phyloP scores from a whole-genome alignment of 1,284 basidiomycete species.

The Melampsora larici-populina region DNA sequence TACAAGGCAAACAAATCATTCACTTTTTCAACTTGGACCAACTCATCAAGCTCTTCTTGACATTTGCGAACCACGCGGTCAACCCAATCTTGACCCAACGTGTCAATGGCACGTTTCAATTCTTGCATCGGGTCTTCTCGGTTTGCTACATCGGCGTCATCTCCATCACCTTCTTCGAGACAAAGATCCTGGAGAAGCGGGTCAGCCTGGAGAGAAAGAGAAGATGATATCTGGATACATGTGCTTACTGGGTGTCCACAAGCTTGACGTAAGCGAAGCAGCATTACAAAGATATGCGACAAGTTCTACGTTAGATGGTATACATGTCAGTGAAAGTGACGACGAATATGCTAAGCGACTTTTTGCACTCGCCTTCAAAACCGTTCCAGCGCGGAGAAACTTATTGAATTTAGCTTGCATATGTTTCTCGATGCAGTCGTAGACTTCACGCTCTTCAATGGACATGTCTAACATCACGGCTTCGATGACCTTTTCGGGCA shows the following conservation, averaged over 20 bases:
- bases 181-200: slow-evolving; percentile 4
- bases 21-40: slow-evolving; percentile 17
- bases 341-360: background rate
- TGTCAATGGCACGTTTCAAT: slow-evolving; percentile 5
- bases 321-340: background rate
- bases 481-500: slow-evolving; percentile 23
- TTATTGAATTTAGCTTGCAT: slow-evolving; percentile 63
- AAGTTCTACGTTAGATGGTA: background rate
- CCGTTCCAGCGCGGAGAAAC: slow-evolving; percentile 57
- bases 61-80: background rate
- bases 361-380: slow-evolving; percentile 52
- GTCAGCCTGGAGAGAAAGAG: background rate
- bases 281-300: slow-evolving; percentile 20
- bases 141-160: background rate
- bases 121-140: slow-evolving; percentile 1
- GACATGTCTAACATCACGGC: slow-evolving; percentile 57
- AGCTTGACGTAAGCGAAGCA: slow-evolving; percentile 26
- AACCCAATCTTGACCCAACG: slow-evolving; percentile 18
- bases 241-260: slow-evolving; percentile 27
- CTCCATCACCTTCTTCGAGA: slow-evolving; percentile 9
- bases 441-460: slow-evolving; percentile 62
- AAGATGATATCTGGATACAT: background rate
- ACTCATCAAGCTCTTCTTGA: background rate
- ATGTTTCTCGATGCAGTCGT: slow-evolving; percentile 59
- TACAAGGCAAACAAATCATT: background rate